These are phyloP conservation scores for Bacterosira constricta DNA, from an alignment of 108 stramenopile genomes.

Conservation along the genomic window DNA sequence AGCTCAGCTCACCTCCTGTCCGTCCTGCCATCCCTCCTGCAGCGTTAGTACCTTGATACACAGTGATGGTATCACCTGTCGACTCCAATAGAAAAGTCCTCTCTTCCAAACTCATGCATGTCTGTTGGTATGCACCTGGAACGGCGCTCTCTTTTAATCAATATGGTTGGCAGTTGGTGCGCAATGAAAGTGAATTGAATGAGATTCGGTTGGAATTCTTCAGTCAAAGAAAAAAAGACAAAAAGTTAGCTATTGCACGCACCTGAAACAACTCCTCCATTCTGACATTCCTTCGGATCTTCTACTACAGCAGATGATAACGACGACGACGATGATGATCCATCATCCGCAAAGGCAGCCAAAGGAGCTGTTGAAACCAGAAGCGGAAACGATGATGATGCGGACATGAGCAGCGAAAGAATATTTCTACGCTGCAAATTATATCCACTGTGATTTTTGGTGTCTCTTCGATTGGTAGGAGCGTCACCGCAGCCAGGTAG, in stretches of 20 bases:
- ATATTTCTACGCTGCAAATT: too few relatives aligned
- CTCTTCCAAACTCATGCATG: constrained; percentile 56
- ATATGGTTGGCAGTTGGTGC: background rate
- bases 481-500: too few relatives aligned
- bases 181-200: background rate
- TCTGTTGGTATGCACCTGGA: constrained; percentile 75
- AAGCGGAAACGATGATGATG: too few relatives aligned
- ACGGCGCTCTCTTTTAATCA: constrained; percentile 42
- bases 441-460: too few relatives aligned
- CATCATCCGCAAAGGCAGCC: too few relatives aligned
- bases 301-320: background rate
- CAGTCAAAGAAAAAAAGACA: background rate
- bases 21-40: constrained; percentile 23
- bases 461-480: too few relatives aligned
- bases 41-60: constrained; percentile 33
- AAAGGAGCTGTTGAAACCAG: too few relatives aligned
- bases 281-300: constrained; percentile 1
- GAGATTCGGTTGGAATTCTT: background rate
- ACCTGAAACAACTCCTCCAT: constrained; percentile 23
- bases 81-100: constrained; percentile 45
- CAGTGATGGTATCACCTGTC: constrained; percentile 25
- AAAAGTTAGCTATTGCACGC: too few relatives aligned
- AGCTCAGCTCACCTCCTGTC: constrained; percentile 21
- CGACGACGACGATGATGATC: background rate
- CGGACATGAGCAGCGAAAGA: too few relatives aligned